Evolutionary conservation across 2,329 filamentous ascomycete species (phyloP).

Genomic region (Neofusicoccum sp.): DNA sequence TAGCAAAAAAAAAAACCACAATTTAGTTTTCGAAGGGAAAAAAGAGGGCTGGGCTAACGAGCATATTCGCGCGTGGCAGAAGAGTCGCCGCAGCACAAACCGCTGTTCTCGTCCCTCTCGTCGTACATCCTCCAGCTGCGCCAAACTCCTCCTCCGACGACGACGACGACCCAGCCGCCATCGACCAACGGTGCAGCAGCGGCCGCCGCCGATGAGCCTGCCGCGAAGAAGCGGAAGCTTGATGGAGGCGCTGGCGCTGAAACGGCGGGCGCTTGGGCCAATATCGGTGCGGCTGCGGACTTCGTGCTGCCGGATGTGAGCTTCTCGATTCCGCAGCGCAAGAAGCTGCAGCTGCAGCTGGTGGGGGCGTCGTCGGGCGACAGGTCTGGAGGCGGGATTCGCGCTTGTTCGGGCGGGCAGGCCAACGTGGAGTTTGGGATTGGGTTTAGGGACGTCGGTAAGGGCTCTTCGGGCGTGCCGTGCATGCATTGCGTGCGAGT

Average conservation of each 20-base stretch:
- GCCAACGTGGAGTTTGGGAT: conserved; percentile 55
- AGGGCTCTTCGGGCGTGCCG: neutral
- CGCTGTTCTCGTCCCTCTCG: conserved; percentile 20
- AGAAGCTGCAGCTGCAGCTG: conserved; percentile 62
- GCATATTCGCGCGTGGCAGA: too few relatives aligned
- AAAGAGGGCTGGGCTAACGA: too few relatives aligned
- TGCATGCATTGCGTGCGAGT: neutral
- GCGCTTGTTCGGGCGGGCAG: conserved; percentile 50
- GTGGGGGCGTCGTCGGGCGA: conserved; percentile 34
- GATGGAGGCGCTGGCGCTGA: conserved; percentile 22
- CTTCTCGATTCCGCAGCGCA: conserved; percentile 61
- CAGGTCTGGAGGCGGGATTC: conserved; percentile 40
- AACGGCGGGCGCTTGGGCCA: conserved; percentile 25
- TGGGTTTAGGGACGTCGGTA: conserved; percentile 49
- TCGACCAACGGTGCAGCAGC: neutral
- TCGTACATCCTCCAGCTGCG: conserved; percentile 18
- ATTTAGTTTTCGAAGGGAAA: too few relatives aligned
- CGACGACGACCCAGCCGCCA: too few relatives aligned
- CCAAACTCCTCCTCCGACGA: neutral
- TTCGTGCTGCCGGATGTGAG: conserved; percentile 50
- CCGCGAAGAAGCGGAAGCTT: conserved; percentile 40
- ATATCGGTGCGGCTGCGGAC: conserved; percentile 28
- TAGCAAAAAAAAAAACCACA: neutral
- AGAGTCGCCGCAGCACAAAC: conserved; percentile 1
- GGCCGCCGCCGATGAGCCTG: conserved; percentile 25